Evolutionary conservation across 2,329 filamentous ascomycete genomes (phyloP), one percentile per base, ranked within the genome.

Genomic region (Stromatinia cepivora): DNA sequence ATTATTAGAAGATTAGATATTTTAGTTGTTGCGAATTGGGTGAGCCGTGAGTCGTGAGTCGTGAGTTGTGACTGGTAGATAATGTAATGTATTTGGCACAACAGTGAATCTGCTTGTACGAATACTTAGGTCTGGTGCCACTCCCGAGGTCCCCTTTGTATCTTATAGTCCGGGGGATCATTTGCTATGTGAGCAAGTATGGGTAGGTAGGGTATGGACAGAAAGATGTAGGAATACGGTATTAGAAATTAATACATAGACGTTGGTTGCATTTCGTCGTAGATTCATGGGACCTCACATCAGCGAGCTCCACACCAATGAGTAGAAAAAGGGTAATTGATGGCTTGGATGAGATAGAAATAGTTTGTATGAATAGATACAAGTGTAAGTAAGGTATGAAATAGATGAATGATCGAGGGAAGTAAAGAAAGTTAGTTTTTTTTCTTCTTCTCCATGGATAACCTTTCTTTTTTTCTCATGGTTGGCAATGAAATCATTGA

Each of bases 271-370:
- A 66, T 48, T 62, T 36, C 11, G 59, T 62, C 4, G 7, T 25
- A 31, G 17, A 4, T 11, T 62, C 45, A 62, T 50, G 17, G 46
- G 45, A 62, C 59, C 45, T 62, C 59, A 62, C 28, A 11, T 62
- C 59, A 34, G 59, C 45, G 59, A 62, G 59, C 22, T 50, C 28
- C 28, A 46, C 15, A 36, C 56, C n/a, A 59, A 48, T 36, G 59
- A 48, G n/a, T 20, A 48, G 42, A 7, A 28, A 50, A n/a, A 45
- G 17, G 25, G n/a, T 42, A 17, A 17, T 36, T 58, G 36, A 48
- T 48, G 42, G 25, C 42, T 48, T n/a, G 15, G 45, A 62, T 34
- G 42, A 62, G 58, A 62, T 50, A 11, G 58, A 28, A 50, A 48
- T 36, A 48, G n/a, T 13, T 36, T 34, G 22, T 48, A 34, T 36